Evolutionary conservation across 1,139 yeast species (phyloP).

Genomic region (Spencermartinsiella ligniputridi): DNA sequence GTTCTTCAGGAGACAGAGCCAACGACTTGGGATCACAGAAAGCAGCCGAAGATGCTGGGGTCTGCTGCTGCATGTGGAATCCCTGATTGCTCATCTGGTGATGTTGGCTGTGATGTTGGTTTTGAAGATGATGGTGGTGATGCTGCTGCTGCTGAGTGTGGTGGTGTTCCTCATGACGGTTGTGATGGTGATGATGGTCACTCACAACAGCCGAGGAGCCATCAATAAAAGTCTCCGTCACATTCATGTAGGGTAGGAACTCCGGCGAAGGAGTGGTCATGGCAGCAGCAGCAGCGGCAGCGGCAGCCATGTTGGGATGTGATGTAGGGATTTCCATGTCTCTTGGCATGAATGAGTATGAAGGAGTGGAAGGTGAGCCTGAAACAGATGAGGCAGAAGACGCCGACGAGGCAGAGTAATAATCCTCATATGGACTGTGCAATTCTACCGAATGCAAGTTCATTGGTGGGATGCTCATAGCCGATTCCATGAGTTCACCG

Average conservation of each 20-base stretch:
- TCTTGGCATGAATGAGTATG: conserved; percentile 2
- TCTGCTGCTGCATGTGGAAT: too few relatives aligned
- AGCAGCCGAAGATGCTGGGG: not conserved
- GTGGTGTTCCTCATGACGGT: not conserved
- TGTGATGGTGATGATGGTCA: not conserved
- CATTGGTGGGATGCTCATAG: not conserved
- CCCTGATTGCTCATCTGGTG: not conserved
- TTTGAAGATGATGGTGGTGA: not conserved
- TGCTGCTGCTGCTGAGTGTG: not conserved
- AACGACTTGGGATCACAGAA: conserved; percentile 25
- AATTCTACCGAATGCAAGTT: not conserved
- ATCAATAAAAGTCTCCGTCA: not conserved
- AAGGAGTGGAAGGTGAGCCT: conserved; percentile 6
- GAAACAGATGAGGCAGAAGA: conserved; percentile 7
- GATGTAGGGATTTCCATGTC: conserved; percentile 1
- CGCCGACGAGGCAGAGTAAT: conserved; percentile 4
- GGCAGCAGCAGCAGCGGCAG: not conserved
- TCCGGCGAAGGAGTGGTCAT: conserved; percentile 1
- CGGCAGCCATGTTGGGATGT: not conserved
- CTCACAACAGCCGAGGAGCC: not conserved
- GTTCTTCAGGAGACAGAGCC: conserved; percentile 14
- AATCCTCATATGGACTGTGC: not conserved
- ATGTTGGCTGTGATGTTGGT: not conserved
- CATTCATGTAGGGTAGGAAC: not conserved
- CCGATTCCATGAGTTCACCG: not conserved